Conservation (phyloP, 1,284 basidiomycete species). For the Gymnopus androsaceus region DNA sequence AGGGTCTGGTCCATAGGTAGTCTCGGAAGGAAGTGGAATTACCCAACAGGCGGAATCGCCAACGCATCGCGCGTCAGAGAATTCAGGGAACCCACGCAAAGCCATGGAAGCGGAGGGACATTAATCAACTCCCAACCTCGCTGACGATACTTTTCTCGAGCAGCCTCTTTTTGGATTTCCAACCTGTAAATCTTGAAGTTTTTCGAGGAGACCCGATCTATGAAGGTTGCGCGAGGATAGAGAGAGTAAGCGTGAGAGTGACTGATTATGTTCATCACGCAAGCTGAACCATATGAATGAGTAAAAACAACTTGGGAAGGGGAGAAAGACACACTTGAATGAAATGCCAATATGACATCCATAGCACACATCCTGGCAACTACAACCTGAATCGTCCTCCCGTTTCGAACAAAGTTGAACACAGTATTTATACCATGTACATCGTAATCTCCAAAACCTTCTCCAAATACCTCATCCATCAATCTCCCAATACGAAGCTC, state of each 20-base stretch:
- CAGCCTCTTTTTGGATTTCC: constrained; percentile 1
- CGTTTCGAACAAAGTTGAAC: constrained; percentile 25
- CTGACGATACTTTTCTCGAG: constrained; percentile 17
- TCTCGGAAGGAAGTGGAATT: constrained; percentile 3
- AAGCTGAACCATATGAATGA: constrained; percentile 30
- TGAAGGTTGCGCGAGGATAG: constrained; percentile 19
- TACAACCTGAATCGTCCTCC: constrained; percentile 39
- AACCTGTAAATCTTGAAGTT: neutral
- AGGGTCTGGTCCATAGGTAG: neutral
- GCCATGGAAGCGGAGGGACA: neutral
- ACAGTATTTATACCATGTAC: constrained; percentile 22
- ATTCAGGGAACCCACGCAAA: neutral
- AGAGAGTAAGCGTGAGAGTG: constrained; percentile 19
- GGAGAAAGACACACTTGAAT: constrained; percentile 41
- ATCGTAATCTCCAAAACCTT: constrained; percentile 12
- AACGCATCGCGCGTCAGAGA: constrained; percentile 13
- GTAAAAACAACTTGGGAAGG: neutral
- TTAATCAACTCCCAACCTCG: constrained; percentile 18
- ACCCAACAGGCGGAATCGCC: constrained; percentile 19
- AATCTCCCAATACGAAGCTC: neutral
- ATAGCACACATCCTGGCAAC: constrained; percentile 29
- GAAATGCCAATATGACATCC: constrained; percentile 40
- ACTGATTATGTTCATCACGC: constrained; percentile 43
- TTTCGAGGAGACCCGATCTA: constrained; percentile 3
- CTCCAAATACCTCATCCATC: neutral